phyloP scores from a whole-genome alignment of 495 filamentous ascomycete genomes.

The Lepraria neglecta region DNA sequence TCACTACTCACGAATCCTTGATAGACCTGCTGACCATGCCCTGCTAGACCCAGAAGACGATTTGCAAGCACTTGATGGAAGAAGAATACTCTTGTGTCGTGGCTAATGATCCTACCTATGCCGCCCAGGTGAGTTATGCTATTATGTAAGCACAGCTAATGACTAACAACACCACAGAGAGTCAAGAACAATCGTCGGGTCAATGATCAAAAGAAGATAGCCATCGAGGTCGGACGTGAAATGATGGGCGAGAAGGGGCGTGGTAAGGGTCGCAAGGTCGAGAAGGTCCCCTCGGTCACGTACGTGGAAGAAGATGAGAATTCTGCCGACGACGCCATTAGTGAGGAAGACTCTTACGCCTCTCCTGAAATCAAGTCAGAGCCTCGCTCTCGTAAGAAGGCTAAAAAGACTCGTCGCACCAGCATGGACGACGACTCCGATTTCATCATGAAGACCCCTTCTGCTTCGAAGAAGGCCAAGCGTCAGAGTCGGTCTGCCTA shows the following conservation, averaged over 20 bases:
- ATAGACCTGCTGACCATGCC: background rate
- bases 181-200: slow-evolving; percentile 30
- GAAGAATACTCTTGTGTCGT: slow-evolving; percentile 29
- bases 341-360: slow-evolving; percentile 4
- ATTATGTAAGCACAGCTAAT: background rate
- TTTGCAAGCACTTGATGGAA: slow-evolving; percentile 39
- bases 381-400: background rate
- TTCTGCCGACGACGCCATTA: background rate
- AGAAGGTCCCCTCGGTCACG: background rate
- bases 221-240: slow-evolving; percentile 21
- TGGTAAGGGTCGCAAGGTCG: slow-evolving; percentile 20
- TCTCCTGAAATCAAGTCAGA: background rate
- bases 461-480: slow-evolving; percentile 10
- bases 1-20: background rate
- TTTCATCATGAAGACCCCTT: background rate
- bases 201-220: slow-evolving; percentile 24
- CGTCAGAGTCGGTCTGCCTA: background rate
- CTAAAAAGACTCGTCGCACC: background rate
- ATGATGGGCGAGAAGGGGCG: slow-evolving; percentile 12
- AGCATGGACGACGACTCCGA: slow-evolving; percentile 5
- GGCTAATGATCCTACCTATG: slow-evolving; percentile 34
- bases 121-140: slow-evolving; percentile 17
- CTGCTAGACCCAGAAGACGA: slow-evolving; percentile 31
- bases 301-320: slow-evolving; percentile 8
- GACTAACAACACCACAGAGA: slow-evolving; percentile 8